Base-by-base conservation (phyloP, 306 rosid species). In the Canavalia gladiata region DNA sequence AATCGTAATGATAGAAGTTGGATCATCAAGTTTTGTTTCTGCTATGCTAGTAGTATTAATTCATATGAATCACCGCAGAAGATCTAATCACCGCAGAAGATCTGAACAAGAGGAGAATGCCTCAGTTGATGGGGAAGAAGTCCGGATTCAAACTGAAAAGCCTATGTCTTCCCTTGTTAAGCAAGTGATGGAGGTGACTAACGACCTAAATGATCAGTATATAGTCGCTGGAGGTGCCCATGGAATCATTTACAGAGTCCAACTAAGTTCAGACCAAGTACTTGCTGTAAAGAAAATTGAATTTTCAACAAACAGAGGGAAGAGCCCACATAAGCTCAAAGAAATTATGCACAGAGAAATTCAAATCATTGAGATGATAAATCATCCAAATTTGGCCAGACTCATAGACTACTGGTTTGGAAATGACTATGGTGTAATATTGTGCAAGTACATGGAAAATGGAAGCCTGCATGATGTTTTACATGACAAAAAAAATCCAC, bases 211-310 rank as follows among this genome's bases (percentile, higher is more conserved):
- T 68, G 91, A 85, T 7, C 57, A 63, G 30, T 85, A 78, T 68
- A 29, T 91, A 10, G 82, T 91, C 29, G 95, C 93, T 13, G 78
- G 78, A 86, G 95, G 95, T 83, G 88, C 89, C 25, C 95, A 91
- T 74, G 93, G 95, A 64, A 78, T 80, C 9, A 90, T 91, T 42
- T 91, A 91, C 45, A 86, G 80, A 86, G 91, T 86, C 63, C 78
- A 79, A 51, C 62, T 82, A 11, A 74, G 74, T 29, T 63, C 63
- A 18, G 25, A 18, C 25, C 25, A 18, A 18, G 25, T 18, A 34
- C 30, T 47, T 69, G 95, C 91, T 5, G 85, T 87, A 63, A 89
- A 91, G 88, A 87, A 89, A 84, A 65, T 89, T 75, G 62, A 29
- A 51, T 86, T 78, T 81, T 18, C 25, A 18, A 2, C 4, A 4